Base-by-base conservation (phyloP, 2,329 filamentous ascomycete genomes). In the Trichothecium sympodiale region DNA sequence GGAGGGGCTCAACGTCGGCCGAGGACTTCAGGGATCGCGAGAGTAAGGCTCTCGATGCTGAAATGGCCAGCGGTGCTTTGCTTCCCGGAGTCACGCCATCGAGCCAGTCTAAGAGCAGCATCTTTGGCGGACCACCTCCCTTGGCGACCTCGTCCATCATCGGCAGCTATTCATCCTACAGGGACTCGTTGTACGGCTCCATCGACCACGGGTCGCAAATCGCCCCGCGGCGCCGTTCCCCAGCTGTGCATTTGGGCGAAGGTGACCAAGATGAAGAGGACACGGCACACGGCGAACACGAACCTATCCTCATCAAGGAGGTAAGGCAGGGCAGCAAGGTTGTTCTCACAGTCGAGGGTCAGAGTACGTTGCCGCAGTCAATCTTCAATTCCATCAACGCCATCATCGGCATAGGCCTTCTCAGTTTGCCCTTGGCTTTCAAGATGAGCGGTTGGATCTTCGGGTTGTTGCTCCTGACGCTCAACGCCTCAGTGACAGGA, bases 351-450 rank as follows among this genome's bases (percentile, higher is more conserved):
- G 79, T 94, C 3, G 82, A 94, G 42, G 89, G 89, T 28, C 87
- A 93, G 61, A 94, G 86, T n/a, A 98, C 89, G 1, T 68, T 96
- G 13, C 87, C 87, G 1, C 89, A 96, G 62, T 96, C 89, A 6
- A 74, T 95, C 42, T 94, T 96, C 67, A 98, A 98, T 60, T 93
- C 86, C 3, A 89, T 89, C 54, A 94, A 94, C 43, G 85, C 93
- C 34, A 64, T 95, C 40, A 89, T 95, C 41, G 88, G 88, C 13
- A 80, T 98, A 20, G 89, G 89, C 1, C 64, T 98, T 20, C 69
- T 98, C 34, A 93, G 85, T 56, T 65, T 98, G 36, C 91, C 89
- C 5, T 71, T 96, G 51, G 89, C 84, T 5, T 67, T 96, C 49
- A 85, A 80, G 49, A 87, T 94, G 55, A 79, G 84, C 10, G 89